These are phyloP conservation scores for Cladosporium austrohemisphaericum DNA, from an alignment of 2,329 filamentous ascomycete genomes.

Conservation along the genomic window DNA sequence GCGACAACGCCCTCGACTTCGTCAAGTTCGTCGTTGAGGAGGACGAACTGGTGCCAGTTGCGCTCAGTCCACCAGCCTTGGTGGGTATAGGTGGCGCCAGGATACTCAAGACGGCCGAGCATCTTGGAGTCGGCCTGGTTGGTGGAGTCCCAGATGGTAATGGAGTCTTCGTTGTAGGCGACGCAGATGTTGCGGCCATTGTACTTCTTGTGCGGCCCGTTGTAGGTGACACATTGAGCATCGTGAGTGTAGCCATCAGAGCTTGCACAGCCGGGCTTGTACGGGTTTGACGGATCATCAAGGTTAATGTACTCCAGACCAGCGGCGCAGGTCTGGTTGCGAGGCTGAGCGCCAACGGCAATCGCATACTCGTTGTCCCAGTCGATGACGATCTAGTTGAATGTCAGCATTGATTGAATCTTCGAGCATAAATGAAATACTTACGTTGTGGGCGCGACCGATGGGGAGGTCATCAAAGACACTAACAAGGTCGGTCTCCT, in stretches of 20 bases:
- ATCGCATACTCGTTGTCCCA: constrained; percentile 44
- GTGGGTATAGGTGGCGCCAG: constrained; percentile 57
- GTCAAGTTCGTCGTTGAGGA: constrained; percentile 52
- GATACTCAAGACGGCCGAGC: constrained; percentile 53
- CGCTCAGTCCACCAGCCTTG: constrained; percentile 49
- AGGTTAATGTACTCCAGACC: constrained; percentile 60
- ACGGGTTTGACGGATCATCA: constrained; percentile 51
- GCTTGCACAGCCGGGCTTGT: constrained; percentile 51
- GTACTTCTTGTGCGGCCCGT: constrained; percentile 49
- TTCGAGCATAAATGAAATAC: neutral
- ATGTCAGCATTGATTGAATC: neutral
- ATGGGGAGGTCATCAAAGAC: constrained; percentile 39
- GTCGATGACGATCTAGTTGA: constrained; percentile 37
- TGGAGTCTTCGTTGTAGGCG: constrained; percentile 52
- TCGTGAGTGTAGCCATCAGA: constrained; percentile 60
- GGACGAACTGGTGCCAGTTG: constrained; percentile 43
- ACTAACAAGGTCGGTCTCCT: constrained; percentile 38
- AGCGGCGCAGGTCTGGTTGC: constrained; percentile 46
- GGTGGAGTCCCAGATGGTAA: constrained; percentile 52
- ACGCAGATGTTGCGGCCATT: constrained; percentile 53
- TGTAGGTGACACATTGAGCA: constrained; percentile 57
- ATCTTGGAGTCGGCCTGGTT: constrained; percentile 46
- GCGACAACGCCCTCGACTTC: constrained; percentile 43
- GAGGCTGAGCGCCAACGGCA: constrained; percentile 43
- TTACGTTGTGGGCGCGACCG: constrained; percentile 51